Evolutionary conservation across 1,284 basidiomycete genomes (phyloP), one percentile per base, ranked within the genome.

Genomic region (Stygiomarasmius scandens): DNA sequence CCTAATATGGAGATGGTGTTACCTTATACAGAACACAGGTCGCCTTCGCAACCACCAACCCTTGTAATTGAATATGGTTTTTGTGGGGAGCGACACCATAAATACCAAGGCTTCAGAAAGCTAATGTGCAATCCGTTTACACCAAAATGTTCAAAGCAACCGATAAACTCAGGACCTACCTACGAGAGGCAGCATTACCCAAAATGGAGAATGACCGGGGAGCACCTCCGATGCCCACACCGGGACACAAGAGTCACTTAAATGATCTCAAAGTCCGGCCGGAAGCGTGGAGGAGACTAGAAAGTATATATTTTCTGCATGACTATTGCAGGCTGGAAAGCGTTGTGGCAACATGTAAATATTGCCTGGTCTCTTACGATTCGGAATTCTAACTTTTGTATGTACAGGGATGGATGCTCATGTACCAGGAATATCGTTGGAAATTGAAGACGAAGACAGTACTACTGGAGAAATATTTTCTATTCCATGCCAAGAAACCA

Each of bases 151-250:
- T 34, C 47, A 47, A 45, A 55, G 73, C 66, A 53, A 76, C 73
- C n/a, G 70, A 80, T 64, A 80, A 84, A 60, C 70, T 86, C 16
- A 69, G 71, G 54, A 66, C 70, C 58, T 85, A 84, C 62, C 67
- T 85, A 3, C 72, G 72, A 24, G 70, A 74, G 48, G 78, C 80
- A 16, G 66, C 54, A 5, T 77, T 88, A 20, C 86, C 87, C 0
- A 58, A 55, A 6, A 79, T 88, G 74, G 63, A 62, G 16, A 68
- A 76, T 43, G 69, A 71, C 54, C 60, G 69, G 20, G 63, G 63
- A 44, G 70, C 74, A n/a, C 72, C 74, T 2, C 45, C 60, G 20
- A 64, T 76, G 59, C 81, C 80, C 16, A 71, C 75, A 1, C 53
- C 64, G 6, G 78, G 77, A 24, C 75, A 80, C 56, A 80, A 75